Evolutionary conservation across 1,284 basidiomycete genomes (phyloP), one percentile per base, ranked within the genome.

Genomic region (Rhodotorula glutinis): DNA sequence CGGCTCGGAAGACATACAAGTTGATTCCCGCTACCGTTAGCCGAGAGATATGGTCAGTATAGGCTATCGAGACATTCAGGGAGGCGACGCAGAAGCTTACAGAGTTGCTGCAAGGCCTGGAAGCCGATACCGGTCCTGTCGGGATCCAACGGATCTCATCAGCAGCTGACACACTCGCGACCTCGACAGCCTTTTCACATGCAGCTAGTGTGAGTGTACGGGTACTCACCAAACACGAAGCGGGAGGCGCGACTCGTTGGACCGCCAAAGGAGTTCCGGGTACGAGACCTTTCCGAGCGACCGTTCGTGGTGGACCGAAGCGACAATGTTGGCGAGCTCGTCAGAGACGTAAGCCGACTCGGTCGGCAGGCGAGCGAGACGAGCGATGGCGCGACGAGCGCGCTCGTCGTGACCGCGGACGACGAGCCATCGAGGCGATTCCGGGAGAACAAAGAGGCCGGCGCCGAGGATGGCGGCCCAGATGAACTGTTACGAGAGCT

Each of bases 11-110:
- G n/a, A n/a, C n/a, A n/a, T n/a, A n/a, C 57, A 70, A 91, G 84
- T 92, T 92, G 84, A 90, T 84, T 73, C 77, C 89, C 43, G 89
- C 49, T 51, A n/a, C n/a, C n/a, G n/a, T n/a, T n/a, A n/a, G n/a
- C n/a, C n/a, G n/a, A n/a, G n/a, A n/a, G n/a, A n/a, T n/a, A n/a
- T n/a, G n/a, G n/a, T n/a, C n/a, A n/a, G n/a, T n/a, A n/a, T n/a
- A n/a, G n/a, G n/a, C n/a, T n/a, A n/a, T n/a, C n/a, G n/a, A n/a
- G n/a, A n/a, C n/a, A n/a, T n/a, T 44, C 43, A 21, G 43, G 14
- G 5, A 5, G 5, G 14, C 43, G 43, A 16, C 43, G 14, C 7
- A 21, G 43, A 43, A 5, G 21, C 43, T 44, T 27, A 51, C 49
- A 90, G 76, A 89, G 85, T 80, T 92, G 89, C 80, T 91, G 89